A percentile compares a stretch with the other conserved stretches of the same genome.
phyloP scores from a whole-genome alignment of 2,329 filamentous ascomycete species.

The Hortaea werneckii region DNA sequence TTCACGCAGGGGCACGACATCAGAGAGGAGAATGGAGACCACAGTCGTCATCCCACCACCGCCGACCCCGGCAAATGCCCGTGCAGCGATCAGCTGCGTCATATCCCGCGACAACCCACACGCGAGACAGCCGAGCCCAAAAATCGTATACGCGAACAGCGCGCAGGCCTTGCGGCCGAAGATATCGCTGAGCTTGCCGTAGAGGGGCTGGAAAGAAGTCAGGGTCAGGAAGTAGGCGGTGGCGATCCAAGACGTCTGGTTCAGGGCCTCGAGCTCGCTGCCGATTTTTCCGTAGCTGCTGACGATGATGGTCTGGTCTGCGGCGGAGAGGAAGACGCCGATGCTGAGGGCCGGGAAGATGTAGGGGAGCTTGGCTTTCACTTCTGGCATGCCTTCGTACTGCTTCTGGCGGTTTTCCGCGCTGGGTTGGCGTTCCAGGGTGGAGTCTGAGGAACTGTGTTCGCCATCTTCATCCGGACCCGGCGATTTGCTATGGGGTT shows the following conservation, averaged over 20 bases:
- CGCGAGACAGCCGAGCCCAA: constrained; percentile 53
- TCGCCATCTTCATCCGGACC: constrained; percentile 8
- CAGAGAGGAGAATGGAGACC: constrained; percentile 58
- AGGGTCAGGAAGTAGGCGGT: constrained; percentile 63
- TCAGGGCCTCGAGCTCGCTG: constrained; percentile 63
- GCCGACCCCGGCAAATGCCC: constrained; percentile 54
- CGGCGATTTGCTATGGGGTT: neutral
- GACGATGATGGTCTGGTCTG: constrained; percentile 68
- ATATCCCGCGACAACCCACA: constrained; percentile 57
- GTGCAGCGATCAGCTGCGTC: constrained; percentile 53
- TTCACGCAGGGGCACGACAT: constrained; percentile 59
- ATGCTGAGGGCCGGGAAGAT: constrained; percentile 53
- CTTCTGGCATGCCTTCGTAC: constrained; percentile 38
- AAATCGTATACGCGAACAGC: constrained; percentile 54
- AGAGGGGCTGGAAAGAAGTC: constrained; percentile 65
- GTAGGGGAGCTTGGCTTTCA: constrained; percentile 42
- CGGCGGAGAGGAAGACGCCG: constrained; percentile 60
- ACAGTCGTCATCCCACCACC: constrained; percentile 64
- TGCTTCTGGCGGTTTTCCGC: constrained; percentile 23
- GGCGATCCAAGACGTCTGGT: constrained; percentile 66
- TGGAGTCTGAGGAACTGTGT: no score
- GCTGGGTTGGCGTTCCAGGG: constrained; percentile 27
- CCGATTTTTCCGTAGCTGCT: constrained; percentile 71
- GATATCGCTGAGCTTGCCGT: constrained; percentile 60
- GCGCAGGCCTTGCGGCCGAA: constrained; percentile 59